Conservation (phyloP, 257 asterid genomes). For the Salvia miltiorrhiza region DNA sequence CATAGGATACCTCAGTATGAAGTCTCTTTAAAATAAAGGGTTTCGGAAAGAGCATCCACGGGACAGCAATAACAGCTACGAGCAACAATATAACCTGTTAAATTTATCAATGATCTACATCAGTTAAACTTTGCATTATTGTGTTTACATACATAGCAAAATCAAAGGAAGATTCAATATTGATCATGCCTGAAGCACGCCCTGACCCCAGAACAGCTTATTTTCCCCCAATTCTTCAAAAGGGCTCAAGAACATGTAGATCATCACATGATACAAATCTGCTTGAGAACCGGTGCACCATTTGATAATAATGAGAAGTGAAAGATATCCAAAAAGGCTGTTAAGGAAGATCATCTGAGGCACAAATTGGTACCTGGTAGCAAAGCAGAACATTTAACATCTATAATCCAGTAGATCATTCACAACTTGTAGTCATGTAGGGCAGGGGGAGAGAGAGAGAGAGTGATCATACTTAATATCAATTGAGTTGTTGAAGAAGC, state of each 20-base stretch:
- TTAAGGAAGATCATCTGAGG: conserved; percentile 95
- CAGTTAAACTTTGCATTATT: not conserved
- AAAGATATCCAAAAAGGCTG: conserved; percentile 96
- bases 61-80: conserved; percentile 75
- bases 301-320: conserved; percentile 79
- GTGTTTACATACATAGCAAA: not conserved
- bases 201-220: conserved; percentile 87
- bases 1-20: conserved; percentile 68
- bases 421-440: not conserved
- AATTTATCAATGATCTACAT: conserved; percentile 11
- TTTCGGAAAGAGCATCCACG: conserved; percentile 96
- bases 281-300: conserved; percentile 99
- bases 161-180: conserved; percentile 16
- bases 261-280: conserved; percentile 97
- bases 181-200: conserved; percentile 74
- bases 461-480: conserved; percentile 62
- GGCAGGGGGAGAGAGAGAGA: not conserved
- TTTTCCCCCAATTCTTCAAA: conserved; percentile 88
- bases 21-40: conserved; percentile 82
- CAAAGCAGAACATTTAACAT: conserved; percentile 28
- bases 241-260: conserved; percentile 97
- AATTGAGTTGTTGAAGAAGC: conserved; percentile 57
- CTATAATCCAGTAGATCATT: conserved; percentile 12
- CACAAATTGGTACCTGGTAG: conserved; percentile 85
- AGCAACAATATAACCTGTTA: conserved; percentile 71